Evolutionary conservation across 306 rosid species (phyloP).

Genomic region (Castanopsis chinensis): DNA sequence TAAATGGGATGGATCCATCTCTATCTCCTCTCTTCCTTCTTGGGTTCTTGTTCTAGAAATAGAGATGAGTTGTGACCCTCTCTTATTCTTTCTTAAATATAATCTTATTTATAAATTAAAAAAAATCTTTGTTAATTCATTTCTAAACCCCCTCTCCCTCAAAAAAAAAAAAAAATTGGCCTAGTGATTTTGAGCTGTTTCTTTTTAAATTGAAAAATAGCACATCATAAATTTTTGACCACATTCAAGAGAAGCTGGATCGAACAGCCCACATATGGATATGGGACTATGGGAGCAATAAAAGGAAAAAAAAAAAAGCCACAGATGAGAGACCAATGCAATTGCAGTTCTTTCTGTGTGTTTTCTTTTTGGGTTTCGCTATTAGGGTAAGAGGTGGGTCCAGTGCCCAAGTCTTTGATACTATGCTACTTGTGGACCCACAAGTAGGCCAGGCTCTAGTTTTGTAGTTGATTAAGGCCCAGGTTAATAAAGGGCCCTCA

Average conservation of each 20-base stretch:
- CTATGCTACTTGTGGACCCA: background rate
- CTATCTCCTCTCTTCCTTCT: accelerated
- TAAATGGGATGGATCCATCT: too few species aligned
- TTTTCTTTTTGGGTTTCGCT: background rate
- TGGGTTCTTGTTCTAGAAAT: too few species aligned
- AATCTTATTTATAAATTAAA: too few species aligned
- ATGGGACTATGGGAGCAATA: too few species aligned
- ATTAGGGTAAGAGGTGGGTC: background rate
- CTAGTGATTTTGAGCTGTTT: background rate
- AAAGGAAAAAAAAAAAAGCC: too few species aligned
- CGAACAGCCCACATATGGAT: too few species aligned
- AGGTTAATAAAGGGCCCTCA: background rate
- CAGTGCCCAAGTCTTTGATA: too few species aligned
- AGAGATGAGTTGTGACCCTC: too few species aligned
- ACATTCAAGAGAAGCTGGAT: background rate
- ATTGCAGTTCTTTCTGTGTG: background rate
- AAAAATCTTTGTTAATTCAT: too few species aligned
- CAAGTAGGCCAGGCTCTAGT: background rate
- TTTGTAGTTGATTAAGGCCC: background rate
- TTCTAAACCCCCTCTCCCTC: too few species aligned
- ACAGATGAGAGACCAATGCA: background rate
- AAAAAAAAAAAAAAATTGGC: background rate
- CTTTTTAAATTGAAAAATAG: background rate
- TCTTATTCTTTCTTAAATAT: too few species aligned
- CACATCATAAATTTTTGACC: background rate